Percentiles rank a stretch among this genome's conserved stretches.
Conservation (phyloP, 129 eudicot genomes). For the Glebionis coronaria region DNA sequence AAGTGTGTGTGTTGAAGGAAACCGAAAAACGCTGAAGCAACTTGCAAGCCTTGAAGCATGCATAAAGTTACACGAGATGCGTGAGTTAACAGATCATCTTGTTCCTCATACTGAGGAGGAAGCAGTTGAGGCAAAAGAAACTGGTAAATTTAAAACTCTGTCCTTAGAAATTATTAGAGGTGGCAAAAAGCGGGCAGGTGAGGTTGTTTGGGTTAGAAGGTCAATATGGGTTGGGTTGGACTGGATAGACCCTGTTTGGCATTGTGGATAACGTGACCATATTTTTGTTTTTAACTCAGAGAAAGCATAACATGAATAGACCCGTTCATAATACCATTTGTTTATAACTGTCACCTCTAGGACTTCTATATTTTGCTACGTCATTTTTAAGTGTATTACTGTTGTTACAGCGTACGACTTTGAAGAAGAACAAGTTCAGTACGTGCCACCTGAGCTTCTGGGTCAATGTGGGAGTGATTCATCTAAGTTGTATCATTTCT, state of each 20-base stretch:
- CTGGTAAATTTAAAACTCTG: constrained; percentile 39
- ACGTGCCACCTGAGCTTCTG: constrained; percentile 57
- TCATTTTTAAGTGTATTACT: background rate
- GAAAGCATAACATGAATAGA: background rate
- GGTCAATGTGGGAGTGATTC: constrained; percentile 26
- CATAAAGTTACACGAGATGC: constrained; percentile 56
- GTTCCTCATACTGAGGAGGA: constrained; percentile 74
- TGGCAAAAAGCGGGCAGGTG: background rate
- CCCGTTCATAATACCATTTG: background rate
- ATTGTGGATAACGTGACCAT: no score
- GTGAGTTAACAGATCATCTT: constrained; percentile 76
- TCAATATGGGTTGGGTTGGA: no score
- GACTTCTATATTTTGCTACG: background rate
- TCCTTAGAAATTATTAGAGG: background rate
- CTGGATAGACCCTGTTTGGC: no score
- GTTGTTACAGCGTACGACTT: constrained; percentile 38
- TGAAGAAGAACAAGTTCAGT: constrained; percentile 41
- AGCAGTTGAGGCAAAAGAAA: constrained; percentile 39
- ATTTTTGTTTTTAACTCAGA: background rate
- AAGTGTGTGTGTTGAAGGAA: constrained; percentile 40
- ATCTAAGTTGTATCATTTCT: constrained; percentile 41
- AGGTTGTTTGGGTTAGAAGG: no score
- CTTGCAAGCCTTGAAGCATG: constrained; percentile 90
- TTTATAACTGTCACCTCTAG: background rate
- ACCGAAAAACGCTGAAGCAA: constrained; percentile 53